Percentiles rank a stretch among this genome's conserved stretches.
Conservation (phyloP, 768 basidiomycete genomes). For the Flagelloscypha sp. region DNA sequence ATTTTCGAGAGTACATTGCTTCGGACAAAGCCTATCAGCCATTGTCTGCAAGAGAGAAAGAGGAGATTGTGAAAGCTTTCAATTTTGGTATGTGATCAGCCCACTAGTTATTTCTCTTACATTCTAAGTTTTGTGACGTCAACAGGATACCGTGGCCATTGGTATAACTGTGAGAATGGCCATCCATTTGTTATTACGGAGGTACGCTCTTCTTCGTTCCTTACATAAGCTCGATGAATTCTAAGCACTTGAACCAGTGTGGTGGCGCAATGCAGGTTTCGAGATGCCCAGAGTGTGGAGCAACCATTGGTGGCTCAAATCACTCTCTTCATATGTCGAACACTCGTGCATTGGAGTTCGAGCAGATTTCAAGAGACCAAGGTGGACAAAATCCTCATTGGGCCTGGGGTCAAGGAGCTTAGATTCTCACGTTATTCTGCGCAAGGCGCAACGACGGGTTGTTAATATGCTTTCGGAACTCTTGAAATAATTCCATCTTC, state of each 20-base stretch:
- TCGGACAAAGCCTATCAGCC: conserved; percentile 40
- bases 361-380: conserved; percentile 26
- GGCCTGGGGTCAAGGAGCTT: conserved; percentile 19
- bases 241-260: conserved; percentile 33
- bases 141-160: conserved; percentile 34
- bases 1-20: conserved; percentile 30
- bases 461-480: too few relatives aligned
- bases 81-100: conserved; percentile 31
- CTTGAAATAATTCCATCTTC: too few relatives aligned
- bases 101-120: neutral
- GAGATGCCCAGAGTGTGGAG: conserved; percentile 51
- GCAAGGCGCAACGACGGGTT: too few relatives aligned
- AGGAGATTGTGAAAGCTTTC: conserved; percentile 41
- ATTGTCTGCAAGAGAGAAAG: conserved; percentile 46
- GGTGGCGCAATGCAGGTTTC: conserved; percentile 45
- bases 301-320: conserved; percentile 38
- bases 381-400: conserved; percentile 25
- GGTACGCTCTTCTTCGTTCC: conserved; percentile 22
- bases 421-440: too few relatives aligned
- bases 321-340: conserved; percentile 39
- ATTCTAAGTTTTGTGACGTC: neutral
- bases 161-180: conserved; percentile 48
- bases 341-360: conserved; percentile 36
- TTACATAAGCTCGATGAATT: neutral
- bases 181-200: conserved; percentile 55